Evolutionary conservation across 306 rosid genomes (phyloP).

Genomic region (Rosa lucieae): DNA sequence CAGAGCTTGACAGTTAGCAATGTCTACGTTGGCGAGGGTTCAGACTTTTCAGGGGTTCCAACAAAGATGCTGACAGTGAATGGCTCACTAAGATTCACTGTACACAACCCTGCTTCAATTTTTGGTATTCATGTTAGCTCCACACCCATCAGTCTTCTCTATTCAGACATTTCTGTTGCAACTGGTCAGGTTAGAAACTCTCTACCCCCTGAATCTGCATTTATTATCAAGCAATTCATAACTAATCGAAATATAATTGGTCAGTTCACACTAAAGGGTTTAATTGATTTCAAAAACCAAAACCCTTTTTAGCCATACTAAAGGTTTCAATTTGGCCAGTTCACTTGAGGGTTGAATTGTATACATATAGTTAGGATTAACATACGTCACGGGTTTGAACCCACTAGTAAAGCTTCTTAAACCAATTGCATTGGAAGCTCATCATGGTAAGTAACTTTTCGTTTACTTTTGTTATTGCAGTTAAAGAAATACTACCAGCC

Average conservation of each 20-base stretch:
- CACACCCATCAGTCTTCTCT: constrained; percentile 61
- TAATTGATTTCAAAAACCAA: too few species aligned
- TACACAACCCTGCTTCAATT: constrained; percentile 83
- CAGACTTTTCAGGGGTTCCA: constrained; percentile 77
- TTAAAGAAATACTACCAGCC: constrained; percentile 84
- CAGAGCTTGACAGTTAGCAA: constrained; percentile 77
- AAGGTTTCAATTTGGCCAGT: too few species aligned
- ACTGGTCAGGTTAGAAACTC: constrained; percentile 64
- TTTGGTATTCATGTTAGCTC: constrained; percentile 92
- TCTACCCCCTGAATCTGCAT: not conserved
- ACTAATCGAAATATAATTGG: not conserved
- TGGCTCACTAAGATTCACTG: constrained; percentile 58
- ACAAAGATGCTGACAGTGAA: constrained; percentile 84
- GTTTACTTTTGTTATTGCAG: constrained; percentile 39
- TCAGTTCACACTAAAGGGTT: too few species aligned
- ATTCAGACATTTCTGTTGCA: constrained; percentile 71
- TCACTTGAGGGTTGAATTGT: too few species aligned
- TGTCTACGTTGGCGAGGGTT: constrained; percentile 72
- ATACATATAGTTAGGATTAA: too few species aligned
- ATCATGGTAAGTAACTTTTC: constrained; percentile 14
- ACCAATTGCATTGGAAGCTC: not conserved
- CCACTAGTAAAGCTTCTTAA: not conserved
- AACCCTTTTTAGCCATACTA: too few species aligned
- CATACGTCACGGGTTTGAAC: too few species aligned
- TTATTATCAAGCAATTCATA: not conserved